Evolutionary conservation across 1,284 basidiomycete genomes (phyloP), one percentile per base, ranked within the genome.

Genomic region (Pyrrhoderma lamaoense): DNA sequence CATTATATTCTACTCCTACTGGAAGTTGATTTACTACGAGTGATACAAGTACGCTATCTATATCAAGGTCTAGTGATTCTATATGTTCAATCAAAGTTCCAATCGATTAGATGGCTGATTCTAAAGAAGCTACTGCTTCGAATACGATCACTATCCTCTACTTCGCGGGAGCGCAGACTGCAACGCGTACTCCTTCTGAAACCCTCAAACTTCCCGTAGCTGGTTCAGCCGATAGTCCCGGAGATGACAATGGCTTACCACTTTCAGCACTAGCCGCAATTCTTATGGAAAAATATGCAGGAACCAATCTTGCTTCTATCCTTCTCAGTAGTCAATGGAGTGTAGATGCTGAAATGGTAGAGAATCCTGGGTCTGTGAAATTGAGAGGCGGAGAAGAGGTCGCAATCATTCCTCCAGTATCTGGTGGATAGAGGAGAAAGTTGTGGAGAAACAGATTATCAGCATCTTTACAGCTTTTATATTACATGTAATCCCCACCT

Each of bases 321-420:
- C 67, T 89, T 27, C 64, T 71, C 49, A 66, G 69, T 37, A 84
- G 82, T 59, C 75, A 76, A 61, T 89, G 87, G 86, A 86, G 85
- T 61, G 82, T 90, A 3, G 71, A 89, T 61, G 82, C 77, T 48
- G 86, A 87, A 64, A 87, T 89, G 83, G 75, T 89, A 9, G 79
- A 82, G n/a, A 73, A 81, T 54, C 70, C 73, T 2, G 66, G 70
- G 9, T 23, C 8, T n/a, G 66, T 75, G n/a, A 40, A 5, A 14
- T 63, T 91, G 42, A 72, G 66, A 37, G 85, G 85, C 8, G 87
- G 86, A 11, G 85, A 91, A 63, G 83, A 87, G 59, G 78, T 90
- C 3, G 87, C 82, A 18, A 73, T 89, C 27, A 90, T 92, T 44
- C 86, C 85, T 58, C 89, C 86, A 3, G 88, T 91, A 0, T 88